Base-by-base conservation (phyloP, 768 basidiomycete genomes). In the Calocybe gangraenosa region DNA sequence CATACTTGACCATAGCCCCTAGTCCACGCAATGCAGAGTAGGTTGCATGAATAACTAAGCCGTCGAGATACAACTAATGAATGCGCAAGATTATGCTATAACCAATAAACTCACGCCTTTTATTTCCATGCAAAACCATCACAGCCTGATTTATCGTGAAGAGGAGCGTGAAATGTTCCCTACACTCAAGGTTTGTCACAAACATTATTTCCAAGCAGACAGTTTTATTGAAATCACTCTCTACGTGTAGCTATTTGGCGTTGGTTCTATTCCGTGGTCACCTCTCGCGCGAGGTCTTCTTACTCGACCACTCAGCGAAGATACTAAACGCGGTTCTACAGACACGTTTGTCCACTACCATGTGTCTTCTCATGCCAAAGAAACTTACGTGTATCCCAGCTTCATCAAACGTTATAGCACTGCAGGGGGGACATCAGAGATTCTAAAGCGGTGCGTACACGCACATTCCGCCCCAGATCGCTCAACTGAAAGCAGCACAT, bases 171-270 rank as follows among this genome's bases (percentile, higher is more conserved):
- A n/a, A n/a, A n/a, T n/a, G n/a, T n/a, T n/a, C n/a, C 82, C 82
- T 2, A 74, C 73, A 1, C 60, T 78, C 23, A 76, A 78, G 64
- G 76, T 73, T 19, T 2, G 11, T 2, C 7, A 15, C 20, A 73
- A n/a, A n/a, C n/a, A n/a, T n/a, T n/a, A n/a, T n/a, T n/a, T n/a
- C n/a, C n/a, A n/a, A 10, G 10, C 8, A 21, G 15, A 11, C n/a
- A n/a, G n/a, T n/a, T n/a, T n/a, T n/a, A n/a, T 79, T 56, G 74
- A 74, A 11, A 81, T 81, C 74, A 78, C 81, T 58, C 79, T 50
- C 39, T 42, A 17, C 19, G 15, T 25, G 19, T 33, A 66, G 55
- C 46, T 61, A 36, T 60, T 60, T 22, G 71, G 69, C 30, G 64
- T 67, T 18, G 69, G 69, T 13, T 33, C 55, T 38, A 70, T 69